Base-by-base conservation (phyloP, 192 early-diverging fungal species). In the Backusella tuberculispora region DNA sequence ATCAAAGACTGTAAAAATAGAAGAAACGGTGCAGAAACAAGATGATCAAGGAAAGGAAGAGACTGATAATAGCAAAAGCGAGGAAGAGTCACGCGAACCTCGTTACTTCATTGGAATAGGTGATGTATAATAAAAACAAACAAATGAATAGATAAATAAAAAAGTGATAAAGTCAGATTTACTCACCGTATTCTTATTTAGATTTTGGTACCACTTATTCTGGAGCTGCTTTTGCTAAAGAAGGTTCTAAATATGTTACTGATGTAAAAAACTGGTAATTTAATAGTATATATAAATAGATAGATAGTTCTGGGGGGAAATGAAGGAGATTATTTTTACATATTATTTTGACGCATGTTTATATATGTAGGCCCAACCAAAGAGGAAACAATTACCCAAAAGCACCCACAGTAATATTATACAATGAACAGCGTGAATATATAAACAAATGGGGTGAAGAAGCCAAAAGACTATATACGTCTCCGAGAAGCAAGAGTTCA, bases 321-420 rank as follows among this genome's bases (percentile, higher is more conserved):
- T 24, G 4, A 24, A 56, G 10, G 42, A 5, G 42, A 43, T 9
- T 9, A 43, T 4, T 34, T 34, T 2, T 34, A 34, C 42, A 43
- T 43, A 43, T 9, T 43, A 10, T 5, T 26, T 12, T 26, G 2
- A 56, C 5, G 8, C 10, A 56, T 9, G 12, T 56, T 24, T 21
- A 24, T 6, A 40, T 40, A 14, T 34, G 46, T 50, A 80, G 79
- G 79, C 75, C 75, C 4, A 76, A 74, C 45, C 79, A 80, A 46
- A 74, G 72, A 53, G 66, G 66, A 21, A 43, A 40, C 0, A 43
- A 42, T 43, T 81, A 81, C 65, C 77, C 77, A 71, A 81, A 81
- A 66, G 76, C 77, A 14, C 80, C 80, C 13, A 81, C 80, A 6
- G 73, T 81, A 26, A 72, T 78, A 50, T 45, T 81, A 45, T 81